Evolutionary conservation across 2,329 filamentous ascomycete genomes (phyloP).

Genomic region (Fusarium clavum): DNA sequence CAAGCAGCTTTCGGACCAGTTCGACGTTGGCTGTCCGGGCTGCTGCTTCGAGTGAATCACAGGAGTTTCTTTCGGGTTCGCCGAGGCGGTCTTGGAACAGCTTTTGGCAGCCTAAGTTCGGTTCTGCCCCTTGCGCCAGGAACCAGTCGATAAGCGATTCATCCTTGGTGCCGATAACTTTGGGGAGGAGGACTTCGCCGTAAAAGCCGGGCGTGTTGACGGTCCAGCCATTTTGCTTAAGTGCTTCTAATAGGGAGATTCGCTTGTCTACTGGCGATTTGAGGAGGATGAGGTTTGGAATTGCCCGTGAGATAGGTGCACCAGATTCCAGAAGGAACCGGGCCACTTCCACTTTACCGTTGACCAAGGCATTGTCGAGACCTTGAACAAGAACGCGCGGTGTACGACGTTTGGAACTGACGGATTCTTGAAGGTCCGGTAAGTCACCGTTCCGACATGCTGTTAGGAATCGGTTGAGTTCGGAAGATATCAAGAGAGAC

Average conservation of each 20-base stretch:
- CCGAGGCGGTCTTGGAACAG: constrained; percentile 24
- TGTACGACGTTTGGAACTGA: constrained; percentile 6
- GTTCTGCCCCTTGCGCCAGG: constrained; percentile 33
- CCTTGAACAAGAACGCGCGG: constrained; percentile 9
- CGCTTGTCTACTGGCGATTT: constrained; percentile 4
- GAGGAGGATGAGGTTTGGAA: constrained; percentile 15
- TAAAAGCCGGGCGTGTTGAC: constrained; percentile 26
- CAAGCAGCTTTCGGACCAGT: constrained; percentile 24
- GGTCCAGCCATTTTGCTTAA: constrained; percentile 28
- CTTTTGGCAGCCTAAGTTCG: constrained; percentile 31
- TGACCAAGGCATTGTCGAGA: not conserved
- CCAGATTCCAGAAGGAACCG: too few relatives aligned
- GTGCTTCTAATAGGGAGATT: constrained; percentile 25
- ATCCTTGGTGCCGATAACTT: constrained; percentile 8
- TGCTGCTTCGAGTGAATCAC: constrained; percentile 25
- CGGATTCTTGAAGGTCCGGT: not conserved
- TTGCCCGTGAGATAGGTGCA: constrained; percentile 15
- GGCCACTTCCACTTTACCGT: constrained; percentile 31
- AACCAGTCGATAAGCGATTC: constrained; percentile 35
- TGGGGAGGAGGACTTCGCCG: constrained; percentile 24
- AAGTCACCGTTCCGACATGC: constrained; percentile 25
- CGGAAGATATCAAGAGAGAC: not conserved
- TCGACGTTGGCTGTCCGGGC: constrained; percentile 7
- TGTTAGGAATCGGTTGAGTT: not conserved
- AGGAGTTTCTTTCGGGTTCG: constrained; percentile 22